These are phyloP conservation scores for Graphilbum fragrans DNA, from an alignment of 2,329 filamentous ascomycete genomes.

Conservation along the genomic window DNA sequence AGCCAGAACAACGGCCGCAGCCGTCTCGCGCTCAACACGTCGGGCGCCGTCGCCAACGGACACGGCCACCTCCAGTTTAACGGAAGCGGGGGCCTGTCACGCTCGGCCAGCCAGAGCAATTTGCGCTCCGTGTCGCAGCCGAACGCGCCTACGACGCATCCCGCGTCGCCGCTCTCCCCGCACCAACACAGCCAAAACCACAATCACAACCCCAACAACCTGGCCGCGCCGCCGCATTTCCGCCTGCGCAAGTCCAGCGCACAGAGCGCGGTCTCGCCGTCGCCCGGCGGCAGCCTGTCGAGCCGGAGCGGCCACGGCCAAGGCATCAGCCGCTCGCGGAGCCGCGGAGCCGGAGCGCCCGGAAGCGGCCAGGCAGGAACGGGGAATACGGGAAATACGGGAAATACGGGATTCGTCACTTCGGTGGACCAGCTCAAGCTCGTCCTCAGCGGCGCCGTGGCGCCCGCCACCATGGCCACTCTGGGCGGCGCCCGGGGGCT, in stretches of 20 bases:
- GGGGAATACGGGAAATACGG: constrained; percentile 27
- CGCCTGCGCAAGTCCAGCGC: constrained; percentile 42
- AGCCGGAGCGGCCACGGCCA: constrained; percentile 20
- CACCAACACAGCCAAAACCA: background rate
- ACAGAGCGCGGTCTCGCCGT: constrained; percentile 36
- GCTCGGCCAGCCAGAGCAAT: constrained; percentile 36
- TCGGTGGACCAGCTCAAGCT: constrained; percentile 54
- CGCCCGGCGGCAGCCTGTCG: constrained; percentile 19
- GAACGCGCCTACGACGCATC: constrained; percentile 14
- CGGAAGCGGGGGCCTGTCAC: constrained; percentile 24
- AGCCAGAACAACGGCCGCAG: constrained; percentile 4
- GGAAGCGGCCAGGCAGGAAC: background rate
- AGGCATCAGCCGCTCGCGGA: too few relatives aligned
- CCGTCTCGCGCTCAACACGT: background rate
- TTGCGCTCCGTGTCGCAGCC: constrained; percentile 35
- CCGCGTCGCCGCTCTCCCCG: background rate
- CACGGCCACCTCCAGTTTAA: constrained; percentile 14
- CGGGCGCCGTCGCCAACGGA: constrained; percentile 13
- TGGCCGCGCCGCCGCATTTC: constrained; percentile 21
- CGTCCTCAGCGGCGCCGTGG: constrained; percentile 40
- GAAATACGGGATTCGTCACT: constrained; percentile 37
- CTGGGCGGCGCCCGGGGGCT: constrained; percentile 9
- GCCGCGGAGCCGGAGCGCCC: background rate
- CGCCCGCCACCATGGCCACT: constrained; percentile 19
- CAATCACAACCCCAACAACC: constrained; percentile 1